phyloP scores from a whole-genome alignment of 176 grass and related monocot species.

The Eremochloa ophiuroides region DNA sequence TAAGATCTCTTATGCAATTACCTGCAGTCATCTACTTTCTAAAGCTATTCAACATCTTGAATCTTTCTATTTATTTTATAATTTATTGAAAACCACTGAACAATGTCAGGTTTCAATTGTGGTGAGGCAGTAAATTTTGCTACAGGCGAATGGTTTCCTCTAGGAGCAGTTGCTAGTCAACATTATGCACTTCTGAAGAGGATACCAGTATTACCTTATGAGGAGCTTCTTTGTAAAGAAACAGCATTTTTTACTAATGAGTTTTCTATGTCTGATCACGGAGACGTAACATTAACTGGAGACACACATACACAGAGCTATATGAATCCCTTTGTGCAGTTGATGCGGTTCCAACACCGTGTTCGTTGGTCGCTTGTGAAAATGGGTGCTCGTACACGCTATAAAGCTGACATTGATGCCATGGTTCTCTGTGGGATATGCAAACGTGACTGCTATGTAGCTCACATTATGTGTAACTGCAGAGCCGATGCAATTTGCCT shows the following conservation, averaged over 20 bases:
- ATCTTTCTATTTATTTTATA: conserved; percentile 12
- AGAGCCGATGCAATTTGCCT: conserved; percentile 77
- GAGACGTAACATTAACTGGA: conserved; percentile 20
- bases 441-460: conserved; percentile 78
- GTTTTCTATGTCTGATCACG: conserved; percentile 19
- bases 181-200: conserved; percentile 84
- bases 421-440: conserved; percentile 72
- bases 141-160: conserved; percentile 73
- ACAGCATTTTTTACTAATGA: conserved; percentile 40
- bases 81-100: conserved; percentile 3
- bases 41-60: conserved; percentile 9
- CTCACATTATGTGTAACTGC: conserved; percentile 82
- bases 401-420: conserved; percentile 39
- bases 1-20: conserved; percentile 18
- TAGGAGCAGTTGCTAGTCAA: conserved; percentile 72
- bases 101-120: conserved; percentile 70
- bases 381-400: conserved; percentile 53
- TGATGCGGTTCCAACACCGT: conserved; percentile 65
- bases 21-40: background rate
- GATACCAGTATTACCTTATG: conserved; percentile 73
- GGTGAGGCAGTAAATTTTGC: conserved; percentile 98
- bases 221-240: conserved; percentile 95
- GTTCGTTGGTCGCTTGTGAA: conserved; percentile 54
- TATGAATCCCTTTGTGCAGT: conserved; percentile 79
- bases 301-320: conserved; percentile 15